Evolutionary conservation across 495 filamentous ascomycete genomes (phyloP).

Genomic region (Hypoxylon fuscum): DNA sequence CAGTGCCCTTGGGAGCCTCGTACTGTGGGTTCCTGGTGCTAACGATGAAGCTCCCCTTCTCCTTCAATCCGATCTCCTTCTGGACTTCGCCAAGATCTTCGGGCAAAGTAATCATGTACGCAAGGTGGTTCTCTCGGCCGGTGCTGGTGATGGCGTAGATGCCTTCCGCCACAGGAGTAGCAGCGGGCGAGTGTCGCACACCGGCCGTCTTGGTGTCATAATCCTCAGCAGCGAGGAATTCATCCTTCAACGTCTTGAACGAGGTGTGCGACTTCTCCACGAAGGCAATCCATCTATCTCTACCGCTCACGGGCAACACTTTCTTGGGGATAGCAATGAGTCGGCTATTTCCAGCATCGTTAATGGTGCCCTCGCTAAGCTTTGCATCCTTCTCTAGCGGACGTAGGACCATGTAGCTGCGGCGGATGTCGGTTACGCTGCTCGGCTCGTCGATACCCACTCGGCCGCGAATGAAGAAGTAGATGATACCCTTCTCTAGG

Average conservation of each 20-base stretch:
- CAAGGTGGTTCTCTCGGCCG: slow-evolving; percentile 76
- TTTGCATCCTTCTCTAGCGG: slow-evolving; percentile 76
- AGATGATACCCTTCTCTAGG: slow-evolving; percentile 91
- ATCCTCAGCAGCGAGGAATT: slow-evolving; percentile 70
- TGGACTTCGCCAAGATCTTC: slow-evolving; percentile 74
- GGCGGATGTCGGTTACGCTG: slow-evolving; percentile 74
- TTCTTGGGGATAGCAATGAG: slow-evolving; percentile 89
- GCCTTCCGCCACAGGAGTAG: slow-evolving; percentile 81
- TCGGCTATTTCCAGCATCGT: slow-evolving; percentile 71
- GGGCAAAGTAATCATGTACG: slow-evolving; percentile 85
- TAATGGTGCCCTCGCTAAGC: slow-evolving; percentile 68
- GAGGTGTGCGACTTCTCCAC: slow-evolving; percentile 78
- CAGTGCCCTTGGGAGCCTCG: slow-evolving; percentile 68
- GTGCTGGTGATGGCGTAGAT: slow-evolving; percentile 85
- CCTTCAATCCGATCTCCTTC: slow-evolving; percentile 74
- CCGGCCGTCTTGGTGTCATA: slow-evolving; percentile 84
- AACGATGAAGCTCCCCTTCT: slow-evolving; percentile 80
- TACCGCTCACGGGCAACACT: slow-evolving; percentile 73
- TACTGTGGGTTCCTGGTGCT: slow-evolving; percentile 83
- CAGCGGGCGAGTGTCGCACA: slow-evolving; percentile 73
- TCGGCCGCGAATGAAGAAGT: slow-evolving; percentile 88
- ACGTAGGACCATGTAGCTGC: slow-evolving; percentile 83
- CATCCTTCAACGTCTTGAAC: slow-evolving; percentile 75
- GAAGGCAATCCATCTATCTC: slow-evolving; percentile 82
- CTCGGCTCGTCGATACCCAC: slow-evolving; percentile 78